Conservation (phyloP, 768 basidiomycete genomes). For the Lyophyllum semitale region DNA sequence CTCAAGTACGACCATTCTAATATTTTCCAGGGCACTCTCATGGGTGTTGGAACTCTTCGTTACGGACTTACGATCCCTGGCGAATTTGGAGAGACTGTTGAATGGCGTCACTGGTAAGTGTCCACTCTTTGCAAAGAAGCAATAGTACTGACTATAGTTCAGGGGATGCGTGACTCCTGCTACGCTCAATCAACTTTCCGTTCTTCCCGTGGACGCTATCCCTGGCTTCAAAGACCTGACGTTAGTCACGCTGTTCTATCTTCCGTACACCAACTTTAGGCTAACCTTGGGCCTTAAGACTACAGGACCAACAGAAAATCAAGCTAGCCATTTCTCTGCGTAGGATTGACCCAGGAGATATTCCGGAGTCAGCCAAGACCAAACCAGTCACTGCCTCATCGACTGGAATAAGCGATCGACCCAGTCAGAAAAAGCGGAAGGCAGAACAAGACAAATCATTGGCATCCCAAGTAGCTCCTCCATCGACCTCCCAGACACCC, state of each 20-base stretch:
- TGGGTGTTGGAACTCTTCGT: constrained; percentile 61
- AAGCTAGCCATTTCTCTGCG: constrained; percentile 55
- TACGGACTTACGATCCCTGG: constrained; percentile 54
- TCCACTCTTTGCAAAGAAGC: not conserved
- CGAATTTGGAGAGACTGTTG: constrained; percentile 61
- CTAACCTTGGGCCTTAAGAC: constrained; percentile 30
- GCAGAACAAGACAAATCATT: constrained; percentile 22
- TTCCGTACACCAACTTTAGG: not conserved
- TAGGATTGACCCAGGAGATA: constrained; percentile 56
- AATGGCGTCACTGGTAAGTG: constrained; percentile 77
- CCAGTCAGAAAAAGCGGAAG: constrained; percentile 49
- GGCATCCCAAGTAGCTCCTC: constrained; percentile 12
- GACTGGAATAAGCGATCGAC: constrained; percentile 12
- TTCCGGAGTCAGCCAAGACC: constrained; percentile 47
- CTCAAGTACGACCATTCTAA: not conserved
- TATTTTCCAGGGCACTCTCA: constrained; percentile 39
- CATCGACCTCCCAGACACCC: not conserved
- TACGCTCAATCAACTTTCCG: constrained; percentile 53
- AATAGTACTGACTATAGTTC: constrained; percentile 6
- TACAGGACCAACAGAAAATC: constrained; percentile 65
- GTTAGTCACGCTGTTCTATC: constrained; percentile 34
- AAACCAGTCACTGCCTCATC: not conserved
- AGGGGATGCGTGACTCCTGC: constrained; percentile 75
- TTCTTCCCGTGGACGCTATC: constrained; percentile 40
- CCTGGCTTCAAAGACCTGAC: constrained; percentile 52